Evolutionary conservation across 768 basidiomycete species (phyloP).

Genomic region (Tricholoma hemisulphureum): DNA sequence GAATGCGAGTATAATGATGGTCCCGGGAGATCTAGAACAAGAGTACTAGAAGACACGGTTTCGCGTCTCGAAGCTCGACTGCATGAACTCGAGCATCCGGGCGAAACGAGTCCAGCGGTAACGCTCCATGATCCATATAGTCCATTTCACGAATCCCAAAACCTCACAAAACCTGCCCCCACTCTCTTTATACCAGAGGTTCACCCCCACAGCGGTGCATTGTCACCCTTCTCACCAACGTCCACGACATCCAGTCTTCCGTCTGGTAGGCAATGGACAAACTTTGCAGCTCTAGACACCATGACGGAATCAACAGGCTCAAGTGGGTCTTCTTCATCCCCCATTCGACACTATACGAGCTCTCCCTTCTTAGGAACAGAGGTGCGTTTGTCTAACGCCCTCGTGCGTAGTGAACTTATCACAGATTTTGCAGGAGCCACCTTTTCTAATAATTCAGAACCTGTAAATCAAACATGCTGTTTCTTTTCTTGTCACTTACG

Average conservation of each 20-base stretch:
- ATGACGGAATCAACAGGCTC: slow-evolving; percentile 44
- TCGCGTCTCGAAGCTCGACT: slow-evolving; percentile 55
- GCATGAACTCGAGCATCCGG: slow-evolving; percentile 55
- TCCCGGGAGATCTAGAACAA: slow-evolving; percentile 56
- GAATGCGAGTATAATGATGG: slow-evolving; percentile 74
- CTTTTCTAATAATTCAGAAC: slow-evolving; percentile 34
- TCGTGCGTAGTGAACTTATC: background rate
- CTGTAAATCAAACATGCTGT: slow-evolving; percentile 30
- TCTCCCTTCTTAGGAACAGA: slow-evolving; percentile 40
- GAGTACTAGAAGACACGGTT: slow-evolving; percentile 59
- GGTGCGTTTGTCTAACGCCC: slow-evolving; percentile 25
- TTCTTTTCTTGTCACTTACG: background rate
- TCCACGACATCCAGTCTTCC: slow-evolving; percentile 47
- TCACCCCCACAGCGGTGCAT: slow-evolving; percentile 21
- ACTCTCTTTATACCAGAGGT: slow-evolving; percentile 32
- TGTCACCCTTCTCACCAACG: slow-evolving; percentile 45
- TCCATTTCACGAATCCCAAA: slow-evolving; percentile 29
- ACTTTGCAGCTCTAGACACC: slow-evolving; percentile 33
- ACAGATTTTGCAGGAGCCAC: slow-evolving; percentile 35
- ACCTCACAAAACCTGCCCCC: slow-evolving; percentile 33
- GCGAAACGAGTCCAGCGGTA: slow-evolving; percentile 44
- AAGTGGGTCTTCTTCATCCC: slow-evolving; percentile 42
- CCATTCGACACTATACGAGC: slow-evolving; percentile 32
- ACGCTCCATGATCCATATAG: slow-evolving; percentile 52
- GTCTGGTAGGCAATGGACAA: slow-evolving; percentile 44